A percentile compares a stretch with the other conserved stretches of the same genome.
These are phyloP conservation scores for Cyberlindnera petersonii DNA, from an alignment of 805 yeast genomes.

Conservation along the genomic window DNA sequence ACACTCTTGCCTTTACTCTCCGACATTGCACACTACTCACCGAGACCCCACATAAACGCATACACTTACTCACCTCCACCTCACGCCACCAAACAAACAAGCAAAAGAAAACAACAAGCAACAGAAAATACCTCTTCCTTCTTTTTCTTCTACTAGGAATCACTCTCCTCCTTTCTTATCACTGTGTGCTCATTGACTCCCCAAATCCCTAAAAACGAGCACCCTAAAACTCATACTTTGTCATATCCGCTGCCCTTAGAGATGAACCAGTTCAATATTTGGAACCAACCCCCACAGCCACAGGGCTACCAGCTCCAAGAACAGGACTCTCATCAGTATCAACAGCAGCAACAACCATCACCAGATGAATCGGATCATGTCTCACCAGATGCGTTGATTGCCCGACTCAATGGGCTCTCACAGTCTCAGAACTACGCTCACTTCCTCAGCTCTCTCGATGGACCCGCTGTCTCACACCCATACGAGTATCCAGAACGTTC, in stretches of 20 bases:
- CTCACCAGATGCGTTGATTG: constrained; percentile 25
- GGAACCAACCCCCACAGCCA: constrained; percentile 17
- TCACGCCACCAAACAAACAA: too few species aligned
- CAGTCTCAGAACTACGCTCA: constrained; percentile 15
- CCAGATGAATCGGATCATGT: constrained; percentile 3
- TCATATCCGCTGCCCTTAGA: neutral
- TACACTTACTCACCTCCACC: too few species aligned
- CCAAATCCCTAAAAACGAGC: too few species aligned
- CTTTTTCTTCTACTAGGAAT: too few species aligned
- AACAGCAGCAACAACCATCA: neutral
- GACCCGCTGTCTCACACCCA: constrained; percentile 1
- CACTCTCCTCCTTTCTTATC: too few species aligned
- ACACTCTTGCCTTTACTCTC: too few species aligned
- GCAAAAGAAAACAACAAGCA: too few species aligned
- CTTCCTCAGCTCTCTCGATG: constrained; percentile 3
- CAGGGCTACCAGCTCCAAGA: constrained; percentile 1
- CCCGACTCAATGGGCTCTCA: constrained; percentile 22
- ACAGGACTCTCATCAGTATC: constrained; percentile 2
- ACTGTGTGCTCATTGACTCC: too few species aligned
- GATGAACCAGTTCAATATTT: constrained; percentile 17
- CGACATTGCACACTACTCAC: too few species aligned
- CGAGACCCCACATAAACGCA: too few species aligned
- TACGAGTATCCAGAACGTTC: constrained; percentile 1
- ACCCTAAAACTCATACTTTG: too few species aligned
- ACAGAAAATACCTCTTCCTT: too few species aligned